Evolutionary conservation across 2,329 filamentous ascomycete genomes (phyloP), one percentile per base, ranked within the genome.

Genomic region (Venturia asperata): DNA sequence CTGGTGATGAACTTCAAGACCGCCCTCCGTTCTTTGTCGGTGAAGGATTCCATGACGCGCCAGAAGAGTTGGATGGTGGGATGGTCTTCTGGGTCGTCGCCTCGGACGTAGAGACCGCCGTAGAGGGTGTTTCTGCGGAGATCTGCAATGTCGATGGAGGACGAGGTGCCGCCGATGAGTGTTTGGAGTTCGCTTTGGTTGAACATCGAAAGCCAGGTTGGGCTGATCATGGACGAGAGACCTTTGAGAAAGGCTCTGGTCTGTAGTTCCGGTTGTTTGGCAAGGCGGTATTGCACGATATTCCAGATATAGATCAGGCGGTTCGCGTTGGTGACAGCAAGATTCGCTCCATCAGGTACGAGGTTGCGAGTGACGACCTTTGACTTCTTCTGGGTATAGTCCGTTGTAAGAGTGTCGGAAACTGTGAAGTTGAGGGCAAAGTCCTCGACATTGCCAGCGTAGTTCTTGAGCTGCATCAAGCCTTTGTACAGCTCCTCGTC

Each of bases 201-300:
- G 81, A 99, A 99, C 94, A 99, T 97, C 71, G 89, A 92, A 5
- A 99, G 83, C 94, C 94, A 99, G 3, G 86, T 85, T 0, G 93
- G 92, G 66, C 92, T 88, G 69, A 99, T 94, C 72, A 99, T 96
- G 68, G 87, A 83, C 27, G 89, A 86, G 1, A 99, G 85, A 0
- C 94, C 94, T 65, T 86, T 86, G 9, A 99, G 83, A 74, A 99
- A 99, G 1, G 92, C 91, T 27, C 86, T 83, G 0, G 92, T 97
- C 72, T 97, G 92, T n/a, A 82, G 78, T 62, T 84, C 83, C 0
- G 91, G 90, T 72, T 97, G 94, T 1, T 84, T 82, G 65, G 92
- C 87, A 0, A 99, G 85, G 13, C 92, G 88, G 74, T 97, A 92
- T 13, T 90, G 87, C 13, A 91, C 91, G 67, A 97, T 89, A 73